Evolutionary conservation across 164 flowering plant genomes (phyloP).

Genomic region (Santalum album): DNA sequence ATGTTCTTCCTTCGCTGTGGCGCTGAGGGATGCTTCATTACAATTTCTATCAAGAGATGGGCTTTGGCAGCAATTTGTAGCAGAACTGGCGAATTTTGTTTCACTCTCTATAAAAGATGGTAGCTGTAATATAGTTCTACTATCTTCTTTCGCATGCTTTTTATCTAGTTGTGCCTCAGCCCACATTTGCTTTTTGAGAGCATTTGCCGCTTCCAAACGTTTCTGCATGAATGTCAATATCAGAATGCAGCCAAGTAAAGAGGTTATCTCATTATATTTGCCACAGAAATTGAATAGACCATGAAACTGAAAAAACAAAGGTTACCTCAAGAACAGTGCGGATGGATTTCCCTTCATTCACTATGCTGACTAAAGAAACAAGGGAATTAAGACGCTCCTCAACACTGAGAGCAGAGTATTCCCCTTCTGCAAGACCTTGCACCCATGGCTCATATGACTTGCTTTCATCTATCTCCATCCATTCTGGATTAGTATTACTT

Average conservation of each 20-base stretch:
- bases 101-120: not conserved
- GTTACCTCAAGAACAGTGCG: not conserved
- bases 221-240: not conserved
- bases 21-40: not conserved
- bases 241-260: not conserved
- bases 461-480: not conserved
- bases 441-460: not conserved
- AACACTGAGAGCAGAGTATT: conserved; percentile 1
- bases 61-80: not conserved
- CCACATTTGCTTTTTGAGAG: conserved; percentile 3
- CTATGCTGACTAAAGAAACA: not conserved
- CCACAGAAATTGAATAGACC: not conserved
- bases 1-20: not conserved
- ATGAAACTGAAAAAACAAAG: not conserved
- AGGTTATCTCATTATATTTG: not conserved
- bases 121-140: not conserved
- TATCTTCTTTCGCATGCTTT: not conserved
- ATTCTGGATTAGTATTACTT: not conserved
- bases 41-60: not conserved
- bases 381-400: not conserved
- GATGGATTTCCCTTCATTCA: conserved; percentile 1
- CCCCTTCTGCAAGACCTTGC: not conserved
- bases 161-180: conserved; percentile 1
- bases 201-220: conserved; percentile 2
- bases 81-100: not conserved